Conservation (phyloP, 331 rosid genomes). For the Malus hybrid region DNA sequence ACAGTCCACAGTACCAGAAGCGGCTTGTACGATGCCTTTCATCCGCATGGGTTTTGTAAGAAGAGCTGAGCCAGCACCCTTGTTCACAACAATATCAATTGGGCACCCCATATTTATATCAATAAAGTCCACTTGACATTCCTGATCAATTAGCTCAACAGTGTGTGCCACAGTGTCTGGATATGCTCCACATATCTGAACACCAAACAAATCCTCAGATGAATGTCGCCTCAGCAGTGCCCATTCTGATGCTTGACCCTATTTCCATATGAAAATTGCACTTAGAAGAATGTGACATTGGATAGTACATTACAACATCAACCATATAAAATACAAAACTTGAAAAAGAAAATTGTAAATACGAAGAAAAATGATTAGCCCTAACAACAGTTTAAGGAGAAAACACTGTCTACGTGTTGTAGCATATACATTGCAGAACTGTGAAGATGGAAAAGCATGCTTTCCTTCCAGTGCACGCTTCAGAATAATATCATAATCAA, state of each 20-base stretch:
- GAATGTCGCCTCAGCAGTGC: constrained; percentile 81
- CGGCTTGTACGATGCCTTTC: constrained; percentile 59
- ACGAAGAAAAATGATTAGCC: background rate
- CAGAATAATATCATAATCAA: background rate
- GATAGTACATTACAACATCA: background rate
- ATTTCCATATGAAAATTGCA: constrained; percentile 15
- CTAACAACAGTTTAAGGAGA: background rate
- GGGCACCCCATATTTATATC: constrained; percentile 99
- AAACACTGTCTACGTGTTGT: background rate
- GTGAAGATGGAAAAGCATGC: background rate
- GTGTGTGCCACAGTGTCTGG: constrained; percentile 71
- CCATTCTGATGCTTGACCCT: constrained; percentile 99
- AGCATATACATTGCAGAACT: background rate
- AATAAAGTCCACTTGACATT: constrained; percentile 73
- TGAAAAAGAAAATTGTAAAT: background rate
- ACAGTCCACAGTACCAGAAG: constrained; percentile 62
- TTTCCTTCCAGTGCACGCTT: background rate
- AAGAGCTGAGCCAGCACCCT: constrained; percentile 98
- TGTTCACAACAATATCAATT: constrained; percentile 81
- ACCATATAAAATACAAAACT: background rate
- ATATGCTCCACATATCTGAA: constrained; percentile 87
- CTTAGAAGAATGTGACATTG: background rate
- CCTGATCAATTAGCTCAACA: constrained; percentile 74
- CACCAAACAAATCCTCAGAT: constrained; percentile 88
- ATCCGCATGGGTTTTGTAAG: constrained; percentile 85